phyloP scores from a whole-genome alignment of 306 rosid species.

The Betula pendula region DNA sequence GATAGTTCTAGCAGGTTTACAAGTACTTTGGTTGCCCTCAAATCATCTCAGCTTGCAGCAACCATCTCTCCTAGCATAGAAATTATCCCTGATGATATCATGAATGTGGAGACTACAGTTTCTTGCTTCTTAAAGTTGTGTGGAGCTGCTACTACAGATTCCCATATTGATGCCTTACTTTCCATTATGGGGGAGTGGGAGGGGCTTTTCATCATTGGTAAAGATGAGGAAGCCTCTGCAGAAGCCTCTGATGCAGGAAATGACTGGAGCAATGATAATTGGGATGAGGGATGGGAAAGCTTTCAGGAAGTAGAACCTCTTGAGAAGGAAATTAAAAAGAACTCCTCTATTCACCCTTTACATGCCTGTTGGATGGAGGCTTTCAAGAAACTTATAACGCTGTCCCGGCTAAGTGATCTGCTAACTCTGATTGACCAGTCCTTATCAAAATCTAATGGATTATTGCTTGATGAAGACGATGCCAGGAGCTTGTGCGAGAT shows the following conservation, averaged over 20 bases:
- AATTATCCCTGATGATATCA: slow-evolving; percentile 68
- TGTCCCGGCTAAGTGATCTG: slow-evolving; percentile 60
- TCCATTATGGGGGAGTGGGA: slow-evolving; percentile 89
- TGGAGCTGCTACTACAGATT: slow-evolving; percentile 54
- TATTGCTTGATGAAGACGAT: slow-evolving; percentile 73
- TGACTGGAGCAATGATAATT: slow-evolving; percentile 78
- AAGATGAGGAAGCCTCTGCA: slow-evolving; percentile 46
- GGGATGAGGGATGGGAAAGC: slow-evolving; percentile 99
- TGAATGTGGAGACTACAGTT: slow-evolving; percentile 58
- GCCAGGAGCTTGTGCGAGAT: slow-evolving; percentile 54
- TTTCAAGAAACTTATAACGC: slow-evolving; percentile 55
- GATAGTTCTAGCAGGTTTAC: slow-evolving; percentile 77
- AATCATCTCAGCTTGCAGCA: slow-evolving; percentile 78
- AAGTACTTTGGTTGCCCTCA: slow-evolving; percentile 89
- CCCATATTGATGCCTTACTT: slow-evolving; percentile 63
- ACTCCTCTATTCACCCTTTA: slow-evolving; percentile 60
- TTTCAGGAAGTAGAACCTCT: slow-evolving; percentile 68
- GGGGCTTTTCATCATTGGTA: slow-evolving; percentile 59
- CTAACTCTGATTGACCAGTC: slow-evolving; percentile 70
- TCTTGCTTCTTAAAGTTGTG: slow-evolving; percentile 78
- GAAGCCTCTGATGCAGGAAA: slow-evolving; percentile 62
- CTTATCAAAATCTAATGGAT: slow-evolving; percentile 44
- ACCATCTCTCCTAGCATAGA: slow-evolving; percentile 75
- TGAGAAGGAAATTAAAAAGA: slow-evolving; percentile 46
- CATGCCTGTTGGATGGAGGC: slow-evolving; percentile 81